Evolutionary conservation across 768 basidiomycete genomes (phyloP).

Genomic region (Hortiboletus flavorubellus): DNA sequence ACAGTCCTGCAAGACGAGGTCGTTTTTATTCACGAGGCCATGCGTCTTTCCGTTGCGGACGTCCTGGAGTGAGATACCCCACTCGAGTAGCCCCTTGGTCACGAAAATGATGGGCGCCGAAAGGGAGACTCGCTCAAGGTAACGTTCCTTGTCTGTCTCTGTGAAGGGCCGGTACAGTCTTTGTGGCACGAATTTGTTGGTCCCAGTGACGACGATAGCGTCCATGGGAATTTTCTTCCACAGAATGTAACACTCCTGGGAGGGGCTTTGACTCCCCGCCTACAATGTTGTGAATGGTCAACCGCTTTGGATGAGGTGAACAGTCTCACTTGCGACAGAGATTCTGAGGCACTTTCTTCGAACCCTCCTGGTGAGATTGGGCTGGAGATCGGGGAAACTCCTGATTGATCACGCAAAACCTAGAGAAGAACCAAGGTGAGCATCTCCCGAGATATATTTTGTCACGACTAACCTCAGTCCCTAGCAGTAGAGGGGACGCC

Average conservation of each 20-base stretch:
- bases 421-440: not conserved
- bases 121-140: constrained; percentile 62
- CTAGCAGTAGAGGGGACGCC: not conserved
- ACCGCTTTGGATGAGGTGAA: not conserved
- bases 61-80: constrained; percentile 59
- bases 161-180: constrained; percentile 68
- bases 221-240: constrained; percentile 11
- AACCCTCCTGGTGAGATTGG: not conserved
- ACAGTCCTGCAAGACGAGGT: constrained; percentile 58
- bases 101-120: constrained; percentile 61
- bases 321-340: constrained; percentile 2
- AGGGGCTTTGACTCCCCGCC: constrained; percentile 1
- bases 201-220: constrained; percentile 24
- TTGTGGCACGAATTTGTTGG: constrained; percentile 58
- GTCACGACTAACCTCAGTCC: not conserved
- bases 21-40: constrained; percentile 52
- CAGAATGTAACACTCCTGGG: constrained; percentile 12
- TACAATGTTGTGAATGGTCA: not conserved
- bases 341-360: not conserved
- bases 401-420: not conserved
- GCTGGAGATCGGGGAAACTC: not conserved
- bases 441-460: not conserved
- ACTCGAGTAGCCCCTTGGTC: constrained; percentile 48
- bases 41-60: constrained; percentile 54
- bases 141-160: constrained; percentile 64